Evolutionary conservation across 371 early-diverging fungal genomes (phyloP).

Genomic region (Mortierella sp.): DNA sequence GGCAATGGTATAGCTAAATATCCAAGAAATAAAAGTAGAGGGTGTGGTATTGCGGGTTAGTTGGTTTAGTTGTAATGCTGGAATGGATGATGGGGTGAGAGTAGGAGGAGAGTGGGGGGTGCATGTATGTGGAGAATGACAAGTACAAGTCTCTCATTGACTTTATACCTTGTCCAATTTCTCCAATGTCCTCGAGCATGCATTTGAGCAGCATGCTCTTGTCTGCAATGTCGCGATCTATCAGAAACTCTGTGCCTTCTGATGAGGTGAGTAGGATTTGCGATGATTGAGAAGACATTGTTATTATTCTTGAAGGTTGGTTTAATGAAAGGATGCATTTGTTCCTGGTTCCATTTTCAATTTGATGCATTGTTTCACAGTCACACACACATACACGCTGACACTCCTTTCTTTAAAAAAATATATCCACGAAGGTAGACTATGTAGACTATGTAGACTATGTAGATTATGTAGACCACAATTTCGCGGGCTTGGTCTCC

Average conservation of each 20-base stretch:
- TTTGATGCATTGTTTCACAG: conserved; percentile 5
- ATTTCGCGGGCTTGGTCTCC: too few species aligned
- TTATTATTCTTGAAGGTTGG: neutral
- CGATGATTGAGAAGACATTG: conserved; percentile 15
- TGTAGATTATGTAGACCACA: too few species aligned
- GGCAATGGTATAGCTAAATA: conserved; percentile 80
- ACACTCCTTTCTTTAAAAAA: too few species aligned
- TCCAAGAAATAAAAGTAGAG: too few species aligned
- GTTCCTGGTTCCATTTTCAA: neutral
- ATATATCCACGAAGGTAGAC: too few species aligned
- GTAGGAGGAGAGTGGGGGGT: neutral
- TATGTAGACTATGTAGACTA: too few species aligned
- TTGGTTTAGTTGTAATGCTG: too few species aligned
- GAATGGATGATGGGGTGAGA: neutral
- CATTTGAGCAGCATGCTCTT: conserved; percentile 86
- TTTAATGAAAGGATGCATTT: neutral
- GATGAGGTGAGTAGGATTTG: conserved; percentile 64
- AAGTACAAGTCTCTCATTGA: neutral
- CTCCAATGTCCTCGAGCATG: conserved; percentile 85
- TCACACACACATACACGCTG: neutral
- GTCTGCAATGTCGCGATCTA: conserved; percentile 80
- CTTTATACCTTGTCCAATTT: conserved; percentile 61
- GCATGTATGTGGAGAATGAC: neutral
- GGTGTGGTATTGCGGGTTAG: too few species aligned
- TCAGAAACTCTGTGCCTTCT: conserved; percentile 80